These are phyloP conservation scores for Phanerochaete carnosa DNA, from an alignment of 768 basidiomycete genomes.

Conservation along the genomic window DNA sequence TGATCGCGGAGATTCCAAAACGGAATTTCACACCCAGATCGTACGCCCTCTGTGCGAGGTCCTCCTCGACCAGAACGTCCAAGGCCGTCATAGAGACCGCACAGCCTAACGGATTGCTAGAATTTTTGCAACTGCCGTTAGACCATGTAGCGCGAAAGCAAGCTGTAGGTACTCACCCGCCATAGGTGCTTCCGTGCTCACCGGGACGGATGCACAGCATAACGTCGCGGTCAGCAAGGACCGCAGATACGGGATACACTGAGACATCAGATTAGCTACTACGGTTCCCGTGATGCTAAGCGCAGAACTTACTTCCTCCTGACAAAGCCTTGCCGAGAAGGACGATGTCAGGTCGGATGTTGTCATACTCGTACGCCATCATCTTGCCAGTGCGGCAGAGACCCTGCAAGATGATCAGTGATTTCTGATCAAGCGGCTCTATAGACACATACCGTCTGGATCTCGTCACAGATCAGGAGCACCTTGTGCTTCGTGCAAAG, in stretches of 20 bases:
- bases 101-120: conserved; percentile 89
- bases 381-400: conserved; percentile 92
- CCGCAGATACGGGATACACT: conserved; percentile 97
- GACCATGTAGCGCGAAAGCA: not conserved
- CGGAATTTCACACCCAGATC: conserved; percentile 83
- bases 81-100: conserved; percentile 95
- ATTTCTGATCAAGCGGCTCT: not conserved
- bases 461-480: conserved; percentile 96
- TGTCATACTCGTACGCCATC: conserved; percentile 86
- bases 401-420: conserved; percentile 46
- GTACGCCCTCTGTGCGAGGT: conserved; percentile 77
- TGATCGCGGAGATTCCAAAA: conserved; percentile 49
- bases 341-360: conserved; percentile 86
- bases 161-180: conserved; percentile 61
- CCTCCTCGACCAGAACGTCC: conserved; percentile 86
- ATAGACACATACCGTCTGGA: conserved; percentile 71
- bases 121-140: not conserved
- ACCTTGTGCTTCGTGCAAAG: conserved; percentile 93
- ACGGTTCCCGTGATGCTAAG: not conserved
- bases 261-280: not conserved
- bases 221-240: conserved; percentile 85
- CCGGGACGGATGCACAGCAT: conserved; percentile 95
- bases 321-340: conserved; percentile 96
- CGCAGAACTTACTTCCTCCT: conserved; percentile 69
- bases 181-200: conserved; percentile 95